phyloP scores from a whole-genome alignment of 306 rosid species.

The Sophora flavescens region DNA sequence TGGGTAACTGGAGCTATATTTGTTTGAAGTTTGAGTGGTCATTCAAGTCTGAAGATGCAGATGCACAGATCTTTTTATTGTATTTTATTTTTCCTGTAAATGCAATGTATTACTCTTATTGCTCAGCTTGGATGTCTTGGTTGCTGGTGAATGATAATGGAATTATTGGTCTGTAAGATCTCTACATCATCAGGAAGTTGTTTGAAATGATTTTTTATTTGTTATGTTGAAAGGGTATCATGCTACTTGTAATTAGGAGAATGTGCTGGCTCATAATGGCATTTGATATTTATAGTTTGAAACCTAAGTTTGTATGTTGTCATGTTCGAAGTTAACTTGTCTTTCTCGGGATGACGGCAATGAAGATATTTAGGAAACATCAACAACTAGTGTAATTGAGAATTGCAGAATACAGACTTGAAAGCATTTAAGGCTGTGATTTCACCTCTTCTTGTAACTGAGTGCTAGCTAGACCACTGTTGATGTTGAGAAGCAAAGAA shows the following conservation, averaged over 20 bases:
- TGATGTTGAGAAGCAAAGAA: neutral
- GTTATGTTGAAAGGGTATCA: neutral
- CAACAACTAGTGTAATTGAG: neutral
- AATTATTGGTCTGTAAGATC: slow-evolving; percentile 3
- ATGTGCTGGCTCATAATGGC: neutral
- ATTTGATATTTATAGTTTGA: neutral
- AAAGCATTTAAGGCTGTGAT: slow-evolving; percentile 25
- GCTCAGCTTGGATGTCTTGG: slow-evolving; percentile 3
- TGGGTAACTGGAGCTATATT: neutral
- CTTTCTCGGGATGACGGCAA: neutral
- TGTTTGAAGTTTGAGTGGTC: neutral
- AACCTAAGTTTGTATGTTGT: neutral
- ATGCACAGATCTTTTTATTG: neutral
- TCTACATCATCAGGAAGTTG: neutral
- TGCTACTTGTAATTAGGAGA: neutral
- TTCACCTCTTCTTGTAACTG: neutral
- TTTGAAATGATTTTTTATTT: neutral
- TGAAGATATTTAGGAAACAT: neutral
- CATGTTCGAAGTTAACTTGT: slow-evolving; percentile 1
- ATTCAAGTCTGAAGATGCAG: neutral
- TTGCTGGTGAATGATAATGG: neutral
- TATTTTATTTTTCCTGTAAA: neutral
- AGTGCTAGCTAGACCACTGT: neutral
- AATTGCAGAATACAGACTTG: slow-evolving; percentile 10
- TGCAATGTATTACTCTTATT: neutral